phyloP scores from a whole-genome alignment of 371 early-diverging fungal species.

The Mucor indicus region DNA sequence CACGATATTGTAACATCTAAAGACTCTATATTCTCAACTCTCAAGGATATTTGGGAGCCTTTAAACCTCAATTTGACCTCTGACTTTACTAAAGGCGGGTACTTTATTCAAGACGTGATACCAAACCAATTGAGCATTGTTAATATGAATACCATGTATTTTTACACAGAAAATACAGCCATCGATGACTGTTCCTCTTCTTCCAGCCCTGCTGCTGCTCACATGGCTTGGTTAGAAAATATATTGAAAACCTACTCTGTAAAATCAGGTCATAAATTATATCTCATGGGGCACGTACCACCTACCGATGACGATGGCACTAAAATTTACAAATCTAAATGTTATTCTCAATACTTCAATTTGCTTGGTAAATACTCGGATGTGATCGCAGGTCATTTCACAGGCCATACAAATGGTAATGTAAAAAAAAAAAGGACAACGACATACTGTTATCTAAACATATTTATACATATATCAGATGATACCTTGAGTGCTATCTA shows the following conservation, averaged over 20 bases:
- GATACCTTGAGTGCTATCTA: constrained; percentile 23
- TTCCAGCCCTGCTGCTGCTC: constrained; percentile 21
- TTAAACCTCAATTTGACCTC: constrained; percentile 23
- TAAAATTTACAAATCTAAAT: constrained; percentile 18
- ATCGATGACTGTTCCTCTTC: constrained; percentile 23
- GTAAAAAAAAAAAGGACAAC: too few relatives aligned
- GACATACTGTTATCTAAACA: background rate
- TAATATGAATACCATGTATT: constrained; percentile 30
- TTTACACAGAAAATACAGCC: constrained; percentile 19
- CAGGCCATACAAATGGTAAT: constrained; percentile 51
- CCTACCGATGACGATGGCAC: constrained; percentile 36
- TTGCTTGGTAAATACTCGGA: constrained; percentile 42
- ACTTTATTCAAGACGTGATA: constrained; percentile 22
- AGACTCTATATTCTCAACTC: constrained; percentile 20
- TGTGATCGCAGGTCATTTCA: constrained; percentile 47
- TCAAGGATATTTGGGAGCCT: constrained; percentile 26
- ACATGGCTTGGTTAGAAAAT: constrained; percentile 32
- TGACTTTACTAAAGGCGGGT: constrained; percentile 21
- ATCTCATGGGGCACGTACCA: constrained; percentile 53
- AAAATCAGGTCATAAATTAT: constrained; percentile 15
- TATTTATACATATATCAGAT: constrained; percentile 3
- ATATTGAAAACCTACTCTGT: constrained; percentile 7
- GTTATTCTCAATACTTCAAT: constrained; percentile 34
- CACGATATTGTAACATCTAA: constrained; percentile 27
- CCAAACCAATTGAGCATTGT: constrained; percentile 15